Conservation (phyloP, 2,329 filamentous ascomycete species). For the Stemphylium beticola region DNA sequence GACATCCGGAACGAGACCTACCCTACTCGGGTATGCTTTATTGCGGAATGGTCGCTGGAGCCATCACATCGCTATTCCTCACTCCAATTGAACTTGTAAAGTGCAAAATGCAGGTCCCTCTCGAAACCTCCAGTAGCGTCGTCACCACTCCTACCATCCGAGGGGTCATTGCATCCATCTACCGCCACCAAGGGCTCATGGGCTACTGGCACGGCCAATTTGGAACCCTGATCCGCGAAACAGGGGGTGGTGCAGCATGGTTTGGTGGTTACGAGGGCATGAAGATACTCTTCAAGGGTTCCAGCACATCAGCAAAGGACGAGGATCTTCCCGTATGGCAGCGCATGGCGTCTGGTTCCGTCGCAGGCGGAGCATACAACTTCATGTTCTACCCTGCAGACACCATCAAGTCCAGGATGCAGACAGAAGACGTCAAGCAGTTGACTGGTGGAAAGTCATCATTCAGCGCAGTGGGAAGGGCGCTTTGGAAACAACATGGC, state of each 20-base stretch:
- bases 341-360: conserved; percentile 84
- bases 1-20: conserved; percentile 60
- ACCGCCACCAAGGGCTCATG: conserved; percentile 77
- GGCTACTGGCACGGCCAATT: conserved; percentile 97
- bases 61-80: conserved; percentile 86
- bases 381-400: conserved; percentile 97
- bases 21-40: conserved; percentile 76
- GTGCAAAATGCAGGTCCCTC: conserved; percentile 92
- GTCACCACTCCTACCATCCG: conserved; percentile 66
- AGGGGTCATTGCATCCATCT: conserved; percentile 77
- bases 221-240: conserved; percentile 91
- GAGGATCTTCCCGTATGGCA: conserved; percentile 78
- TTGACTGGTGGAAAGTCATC: conserved; percentile 62
- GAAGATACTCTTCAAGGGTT: conserved; percentile 70
- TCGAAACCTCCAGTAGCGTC: conserved; percentile 48
- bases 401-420: conserved; percentile 96
- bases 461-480: conserved; percentile 74
- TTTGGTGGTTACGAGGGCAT: conserved; percentile 68
- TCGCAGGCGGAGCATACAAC: conserved; percentile 92
- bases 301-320: conserved; percentile 49
- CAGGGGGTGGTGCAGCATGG: conserved; percentile 92
- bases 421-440: conserved; percentile 76
- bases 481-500: conserved; percentile 83
- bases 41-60: conserved; percentile 85
- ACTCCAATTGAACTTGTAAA: conserved; percentile 98